Evolutionary conservation across 345 rosid species (phyloP).

Genomic region (Turnera subulata): DNA sequence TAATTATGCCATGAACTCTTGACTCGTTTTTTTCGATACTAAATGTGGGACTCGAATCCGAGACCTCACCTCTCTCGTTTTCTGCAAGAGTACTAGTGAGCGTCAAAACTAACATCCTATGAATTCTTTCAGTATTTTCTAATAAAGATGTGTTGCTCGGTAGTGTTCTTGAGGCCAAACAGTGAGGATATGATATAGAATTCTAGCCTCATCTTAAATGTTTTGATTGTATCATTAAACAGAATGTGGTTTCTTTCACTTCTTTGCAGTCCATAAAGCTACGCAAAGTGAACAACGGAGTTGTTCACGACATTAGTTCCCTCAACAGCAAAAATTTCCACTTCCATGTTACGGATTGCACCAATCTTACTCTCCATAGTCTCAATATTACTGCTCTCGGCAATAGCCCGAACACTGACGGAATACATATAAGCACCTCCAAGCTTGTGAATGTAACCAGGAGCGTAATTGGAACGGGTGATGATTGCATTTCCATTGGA

Average conservation of each 20-base stretch:
- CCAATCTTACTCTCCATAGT: too few relatives aligned
- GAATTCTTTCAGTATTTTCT: too few relatives aligned
- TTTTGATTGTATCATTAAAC: not conserved
- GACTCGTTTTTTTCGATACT: too few relatives aligned
- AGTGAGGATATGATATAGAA: too few relatives aligned
- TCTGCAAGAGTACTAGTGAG: too few relatives aligned
- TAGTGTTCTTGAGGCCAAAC: too few relatives aligned
- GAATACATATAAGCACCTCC: slow-evolving; percentile 67
- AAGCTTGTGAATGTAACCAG: slow-evolving; percentile 36
- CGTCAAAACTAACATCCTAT: too few relatives aligned
- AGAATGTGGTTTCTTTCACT: not conserved
- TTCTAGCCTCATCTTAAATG: too few relatives aligned
- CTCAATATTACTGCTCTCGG: slow-evolving; percentile 47
- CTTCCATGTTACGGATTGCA: slow-evolving; percentile 20
- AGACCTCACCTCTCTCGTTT: too few relatives aligned
- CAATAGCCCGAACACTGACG: slow-evolving; percentile 61
- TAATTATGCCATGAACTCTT: too few relatives aligned
- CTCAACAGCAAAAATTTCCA: slow-evolving; percentile 65
- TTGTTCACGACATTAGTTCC: slow-evolving; percentile 38
- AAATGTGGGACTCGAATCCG: too few relatives aligned
- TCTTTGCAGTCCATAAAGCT: slow-evolving; percentile 39
- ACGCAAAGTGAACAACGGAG: slow-evolving; percentile 24
- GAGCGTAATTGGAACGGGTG: slow-evolving; percentile 49
- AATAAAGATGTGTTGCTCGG: too few relatives aligned
- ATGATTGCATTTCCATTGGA: slow-evolving; percentile 63